Percentiles rank a stretch among this genome's conserved stretches.
phyloP scores from a whole-genome alignment of 2,329 filamentous ascomycete genomes.

The Aspergillus fumigatiaffinis region DNA sequence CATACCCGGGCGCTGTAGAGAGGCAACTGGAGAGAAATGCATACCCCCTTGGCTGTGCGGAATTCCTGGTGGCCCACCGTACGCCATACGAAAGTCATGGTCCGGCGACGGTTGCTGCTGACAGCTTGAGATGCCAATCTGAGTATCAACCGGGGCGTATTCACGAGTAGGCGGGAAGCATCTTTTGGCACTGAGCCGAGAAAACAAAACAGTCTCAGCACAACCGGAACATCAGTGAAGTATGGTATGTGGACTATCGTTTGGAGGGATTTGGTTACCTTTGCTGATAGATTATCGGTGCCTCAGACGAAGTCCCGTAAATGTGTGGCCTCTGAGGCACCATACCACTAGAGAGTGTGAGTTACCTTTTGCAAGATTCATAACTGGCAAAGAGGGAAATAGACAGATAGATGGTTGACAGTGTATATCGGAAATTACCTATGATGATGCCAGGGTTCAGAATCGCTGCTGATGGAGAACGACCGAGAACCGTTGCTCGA shows the following conservation, averaged over 20 bases:
- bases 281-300: slow-evolving; percentile 34
- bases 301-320: slow-evolving; percentile 25
- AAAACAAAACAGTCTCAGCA: slow-evolving; percentile 14
- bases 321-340: slow-evolving; percentile 28
- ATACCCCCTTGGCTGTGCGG: slow-evolving; percentile 25
- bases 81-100: slow-evolving; percentile 29
- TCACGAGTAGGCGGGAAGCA: slow-evolving; percentile 26
- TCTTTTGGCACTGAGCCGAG: slow-evolving; percentile 27
- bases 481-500: slow-evolving; percentile 27
- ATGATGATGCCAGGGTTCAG: slow-evolving; percentile 31
- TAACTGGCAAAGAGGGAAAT: not conserved
- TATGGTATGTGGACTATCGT: slow-evolving; percentile 1
- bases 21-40: slow-evolving; percentile 30
- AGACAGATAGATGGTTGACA: not conserved
- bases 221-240: slow-evolving; percentile 5
- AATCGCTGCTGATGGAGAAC: slow-evolving; percentile 26
- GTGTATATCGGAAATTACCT: slow-evolving; percentile 30
- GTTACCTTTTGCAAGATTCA: slow-evolving; percentile 10
- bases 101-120: slow-evolving; percentile 23
- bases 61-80: slow-evolving; percentile 25
- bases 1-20: slow-evolving; percentile 24
- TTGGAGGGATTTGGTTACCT: slow-evolving; percentile 26
- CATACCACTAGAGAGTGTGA: slow-evolving; percentile 24
- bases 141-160: slow-evolving; percentile 26
- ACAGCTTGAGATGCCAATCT: slow-evolving; percentile 17